Base-by-base conservation (phyloP, 345 rosid genomes). In the Gossypium australe region DNA sequence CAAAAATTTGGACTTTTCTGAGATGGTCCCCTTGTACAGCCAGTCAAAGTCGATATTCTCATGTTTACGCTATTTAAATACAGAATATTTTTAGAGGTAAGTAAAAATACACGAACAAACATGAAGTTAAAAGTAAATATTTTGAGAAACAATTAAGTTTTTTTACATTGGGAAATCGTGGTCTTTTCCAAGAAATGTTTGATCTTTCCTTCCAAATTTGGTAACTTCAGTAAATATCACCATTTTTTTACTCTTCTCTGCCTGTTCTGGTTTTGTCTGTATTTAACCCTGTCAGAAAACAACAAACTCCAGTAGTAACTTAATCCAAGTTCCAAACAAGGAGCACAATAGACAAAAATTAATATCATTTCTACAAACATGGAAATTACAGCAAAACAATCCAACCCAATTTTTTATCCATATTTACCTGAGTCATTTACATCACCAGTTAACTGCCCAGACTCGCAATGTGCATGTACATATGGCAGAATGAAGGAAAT, bases 301-400 rank as follows among this genome's bases (percentile, higher is more conserved):
- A 73, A 63, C 38, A 78, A 68, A 74, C 34, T 38, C 49, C 65
- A 14, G 52, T 49, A 43, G 41, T 55, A 11, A 64, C 71, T 38
- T 14, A 1, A 18, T 20, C 8, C 20, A 51, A 22, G 48, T 65
- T 56, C 64, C 68, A 70, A 53, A 55, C 11, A 79, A 38, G 20
- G 76, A 75, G 55, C 58, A 57, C 49, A 11, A 18, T 22, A 25
- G 16, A n/a, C 13, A 43, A 29, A 47, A 43, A 52, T 20, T 20
- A n/a, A 55, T 41, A 72, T 49, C 49, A 9, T 10, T 45, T 10
- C 49, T 45, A 48, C 18, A 51, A 51, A 16, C 56, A 51, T 14
- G 16, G 56, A 51, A 48, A 51, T 51, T 51, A 51, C 56, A 51
- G 56, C 56, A 51, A 13, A 51, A 51, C 14, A 14, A 13, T 51